Evolutionary conservation across 768 basidiomycete genomes (phyloP), one percentile per base, ranked within the genome.

Genomic region (Phylloporus sp.): DNA sequence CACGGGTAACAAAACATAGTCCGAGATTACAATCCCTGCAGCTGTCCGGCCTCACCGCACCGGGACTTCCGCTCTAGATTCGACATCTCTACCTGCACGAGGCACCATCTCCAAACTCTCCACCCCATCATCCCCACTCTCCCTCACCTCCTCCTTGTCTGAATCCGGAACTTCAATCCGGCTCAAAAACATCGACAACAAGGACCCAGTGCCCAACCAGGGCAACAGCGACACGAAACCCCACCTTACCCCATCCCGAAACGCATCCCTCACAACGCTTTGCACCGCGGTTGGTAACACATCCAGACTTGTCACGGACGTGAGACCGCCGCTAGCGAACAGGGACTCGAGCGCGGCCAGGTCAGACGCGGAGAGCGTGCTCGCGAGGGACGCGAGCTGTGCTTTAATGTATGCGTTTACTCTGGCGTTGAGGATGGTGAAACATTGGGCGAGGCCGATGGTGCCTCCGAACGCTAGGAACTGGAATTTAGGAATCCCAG

Each of bases 391-490:
- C 11, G 50, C 54, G 20, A 53, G 34, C 15, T 51, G 54, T 5
- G 43, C 17, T 3, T 18, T 23, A 49, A 79, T 60, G 42, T 65
- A 65, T 18, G 56, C 22, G 23, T 60, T 59, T 23, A 75, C 76
- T 58, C 69, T 75, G 27, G 67, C 60, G 50, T 69, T 69, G 44
- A 78, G 67, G 18, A 79, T 63, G 8, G 78, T 72, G 33, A 70
- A 68, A 42, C 76, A 77, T 51, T 79, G 78, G 0, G 78, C 76
- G 31, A 79, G 70, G 20, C 78, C 77, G 31, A 77, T 56, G 1
- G 76, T 78, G 9, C 78, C 78, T n/a, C 78, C 78, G 31, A 77
- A 60, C 1, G 71, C 59, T 14, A 73, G 69, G 62, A 72, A 74
- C 75, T 78, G 51, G 17, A 14, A 8, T 32, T 13, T n/a, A n/a